Evolutionary conservation across 768 basidiomycete genomes (phyloP), one percentile per base, ranked within the genome.

Genomic region (Nevesoporus exiguus): DNA sequence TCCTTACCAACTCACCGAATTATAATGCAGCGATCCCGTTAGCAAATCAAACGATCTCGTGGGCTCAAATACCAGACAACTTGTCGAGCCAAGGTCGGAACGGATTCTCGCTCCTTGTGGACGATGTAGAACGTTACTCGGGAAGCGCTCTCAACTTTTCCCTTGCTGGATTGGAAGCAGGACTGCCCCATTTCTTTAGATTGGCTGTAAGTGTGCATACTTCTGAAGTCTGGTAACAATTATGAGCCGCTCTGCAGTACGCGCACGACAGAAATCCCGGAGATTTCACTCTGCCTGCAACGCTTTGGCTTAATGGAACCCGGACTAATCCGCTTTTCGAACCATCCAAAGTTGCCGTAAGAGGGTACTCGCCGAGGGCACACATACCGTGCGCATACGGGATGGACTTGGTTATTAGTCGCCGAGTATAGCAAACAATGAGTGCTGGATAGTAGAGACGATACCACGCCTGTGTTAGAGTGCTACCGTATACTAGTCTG

Each of bases 71-170:
- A 7, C 76, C 81, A 8, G 62, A 66, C 6, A 52, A 45, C 25
- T 37, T 71, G 19, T 39, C 46, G 6, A 58, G 29, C 19, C 64
- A 70, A 30, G 77, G 74, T 3, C 93, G 88, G 88, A 83, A 86
- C 61, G 89, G 89, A 6, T 92, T 90, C 63, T 74, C 82, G 0
- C 77, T 94, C 24, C 75, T 94, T 14, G 80, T 92, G n/a, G 90
- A 94, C 64, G 93, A 94, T 60, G 91, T 95, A 0, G 83, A 91
- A 66, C 77, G 86, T 59, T 92, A 87, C 63, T 67, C 77, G n/a
- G 90, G 92, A 10, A 69, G 74, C 14, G 83, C 81, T 5, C 72
- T 89, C 45, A 89, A 89, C 61, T 91, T 80, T 65, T 83, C 85
- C 17, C 74, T 93, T n/a, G 77, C 76, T 21, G 77, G 78, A 15